A percentile compares a stretch with the other conserved stretches of the same genome.
Conservation (phyloP, 306 rosid species). For the Corylus heterophylla region DNA sequence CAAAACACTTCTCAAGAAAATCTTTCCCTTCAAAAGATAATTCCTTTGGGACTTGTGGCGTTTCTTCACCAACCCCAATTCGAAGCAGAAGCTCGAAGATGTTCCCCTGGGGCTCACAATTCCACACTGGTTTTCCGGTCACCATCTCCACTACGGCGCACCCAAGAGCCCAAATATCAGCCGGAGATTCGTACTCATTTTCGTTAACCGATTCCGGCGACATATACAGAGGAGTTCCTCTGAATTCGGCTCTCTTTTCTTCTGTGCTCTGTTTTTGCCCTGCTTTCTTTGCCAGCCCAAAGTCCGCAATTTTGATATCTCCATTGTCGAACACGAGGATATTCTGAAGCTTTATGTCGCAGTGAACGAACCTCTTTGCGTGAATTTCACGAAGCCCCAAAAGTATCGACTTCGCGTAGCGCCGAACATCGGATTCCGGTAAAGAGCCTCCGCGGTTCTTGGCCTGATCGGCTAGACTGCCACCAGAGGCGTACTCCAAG, state of each 20-base stretch:
- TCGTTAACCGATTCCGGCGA: conserved; percentile 77
- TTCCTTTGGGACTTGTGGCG: conserved; percentile 60
- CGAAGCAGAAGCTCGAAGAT: conserved; percentile 48
- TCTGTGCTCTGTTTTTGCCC: conserved; percentile 26
- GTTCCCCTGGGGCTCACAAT: conserved; percentile 28
- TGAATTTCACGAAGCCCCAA: conserved; percentile 61
- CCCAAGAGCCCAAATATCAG: conserved; percentile 80
- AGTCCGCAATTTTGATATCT: conserved; percentile 64
- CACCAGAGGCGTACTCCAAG: conserved; percentile 68
- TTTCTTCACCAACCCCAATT: conserved; percentile 64
- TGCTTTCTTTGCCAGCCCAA: conserved; percentile 61
- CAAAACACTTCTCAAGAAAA: conserved; percentile 59
- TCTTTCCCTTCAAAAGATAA: conserved; percentile 63
- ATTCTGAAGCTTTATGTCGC: conserved; percentile 76
- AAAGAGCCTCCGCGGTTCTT: conserved; percentile 46
- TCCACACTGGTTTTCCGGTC: conserved; percentile 72
- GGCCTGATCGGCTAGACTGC: conserved; percentile 53
- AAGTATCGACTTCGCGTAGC: conserved; percentile 46
- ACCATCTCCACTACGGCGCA: conserved; percentile 74
- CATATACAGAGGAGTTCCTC: conserved; percentile 82
- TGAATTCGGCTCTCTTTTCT: conserved; percentile 30
- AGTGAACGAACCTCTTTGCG: conserved; percentile 69
- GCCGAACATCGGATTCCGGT: conserved; percentile 44
- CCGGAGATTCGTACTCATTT: conserved; percentile 54
- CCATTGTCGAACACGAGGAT: conserved; percentile 59